Conservation (phyloP, 768 basidiomycete species). For the Mycena rosella region DNA sequence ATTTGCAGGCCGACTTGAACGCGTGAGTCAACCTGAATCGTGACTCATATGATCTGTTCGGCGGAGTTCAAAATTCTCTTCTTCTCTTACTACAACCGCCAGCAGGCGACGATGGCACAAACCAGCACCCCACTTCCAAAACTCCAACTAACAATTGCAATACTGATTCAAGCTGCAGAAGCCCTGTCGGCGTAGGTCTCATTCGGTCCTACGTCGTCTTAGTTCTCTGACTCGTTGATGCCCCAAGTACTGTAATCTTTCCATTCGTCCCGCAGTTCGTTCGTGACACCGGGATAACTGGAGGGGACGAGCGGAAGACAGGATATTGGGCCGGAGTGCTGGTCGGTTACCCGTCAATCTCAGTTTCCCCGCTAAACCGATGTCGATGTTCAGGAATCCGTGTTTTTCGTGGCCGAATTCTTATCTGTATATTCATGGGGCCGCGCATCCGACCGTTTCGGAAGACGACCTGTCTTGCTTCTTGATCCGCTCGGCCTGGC, state of each 20-base stretch:
- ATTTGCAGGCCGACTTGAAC: no score
- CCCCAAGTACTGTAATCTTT: slow-evolving; percentile 57
- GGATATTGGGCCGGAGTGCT: slow-evolving; percentile 49
- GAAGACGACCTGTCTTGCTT: slow-evolving; percentile 47
- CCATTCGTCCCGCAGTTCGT: slow-evolving; percentile 56
- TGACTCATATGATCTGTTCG: no score
- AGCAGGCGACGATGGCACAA: slow-evolving; percentile 16
- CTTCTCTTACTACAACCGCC: no score
- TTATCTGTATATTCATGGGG: slow-evolving; percentile 45
- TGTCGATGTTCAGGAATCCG: slow-evolving; percentile 39
- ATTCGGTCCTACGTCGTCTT: not conserved
- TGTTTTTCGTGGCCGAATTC: slow-evolving; percentile 46
- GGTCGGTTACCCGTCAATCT: slow-evolving; percentile 28
- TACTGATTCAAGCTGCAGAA: slow-evolving; percentile 32
- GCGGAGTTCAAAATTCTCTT: no score
- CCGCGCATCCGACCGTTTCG: slow-evolving; percentile 46
- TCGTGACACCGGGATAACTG: slow-evolving; percentile 44
- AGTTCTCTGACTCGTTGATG: no score
- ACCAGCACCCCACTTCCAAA: slow-evolving; percentile 26
- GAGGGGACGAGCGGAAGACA: slow-evolving; percentile 43
- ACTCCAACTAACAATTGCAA: slow-evolving; percentile 24
- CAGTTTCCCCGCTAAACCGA: not conserved
- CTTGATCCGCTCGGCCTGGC: slow-evolving; percentile 46
- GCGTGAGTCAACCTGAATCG: no score
- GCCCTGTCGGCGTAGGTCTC: slow-evolving; percentile 22